phyloP scores from a whole-genome alignment of 495 filamentous ascomycete species.

The Chaetomium tenue region DNA sequence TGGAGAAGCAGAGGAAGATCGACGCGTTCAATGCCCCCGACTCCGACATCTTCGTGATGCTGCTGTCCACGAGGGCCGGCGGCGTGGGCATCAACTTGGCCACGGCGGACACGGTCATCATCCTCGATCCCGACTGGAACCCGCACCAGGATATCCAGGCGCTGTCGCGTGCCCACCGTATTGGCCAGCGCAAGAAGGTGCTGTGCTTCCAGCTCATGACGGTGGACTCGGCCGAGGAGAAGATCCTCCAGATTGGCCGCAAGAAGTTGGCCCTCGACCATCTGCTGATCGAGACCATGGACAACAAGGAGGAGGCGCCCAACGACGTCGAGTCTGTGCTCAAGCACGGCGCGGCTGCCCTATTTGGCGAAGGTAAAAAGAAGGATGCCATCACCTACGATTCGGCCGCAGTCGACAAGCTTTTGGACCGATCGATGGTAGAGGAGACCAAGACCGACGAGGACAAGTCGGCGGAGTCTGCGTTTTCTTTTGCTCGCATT shows the following conservation, averaged over 20 bases:
- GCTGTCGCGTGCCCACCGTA: conserved; percentile 87
- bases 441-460: conserved; percentile 64
- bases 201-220: conserved; percentile 93
- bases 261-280: conserved; percentile 95
- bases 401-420: conserved; percentile 71
- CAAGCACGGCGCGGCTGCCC: conserved; percentile 77
- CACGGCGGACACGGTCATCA: conserved; percentile 96
- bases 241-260: conserved; percentile 92
- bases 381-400: conserved; percentile 73
- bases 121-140: conserved; percentile 97
- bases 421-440: conserved; percentile 79
- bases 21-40: conserved; percentile 87
- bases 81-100: conserved; percentile 98
- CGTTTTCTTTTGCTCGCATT: conserved; percentile 87
- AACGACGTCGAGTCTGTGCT: conserved; percentile 85
- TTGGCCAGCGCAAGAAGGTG: conserved; percentile 94
- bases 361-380: conserved; percentile 75
- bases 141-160: conserved; percentile 98
- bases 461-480: conserved; percentile 62
- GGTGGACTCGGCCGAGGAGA: conserved; percentile 83
- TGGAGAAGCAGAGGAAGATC: conserved; percentile 91
- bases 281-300: conserved; percentile 87
- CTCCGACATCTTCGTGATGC: conserved; percentile 80
- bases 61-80: conserved; percentile 89
- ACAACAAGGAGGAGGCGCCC: conserved; percentile 64